Percentiles rank a stretch among this genome's conserved stretches.
Evolutionary conservation across 306 rosid genomes (phyloP).

Genomic region (Cicer bijugum): DNA sequence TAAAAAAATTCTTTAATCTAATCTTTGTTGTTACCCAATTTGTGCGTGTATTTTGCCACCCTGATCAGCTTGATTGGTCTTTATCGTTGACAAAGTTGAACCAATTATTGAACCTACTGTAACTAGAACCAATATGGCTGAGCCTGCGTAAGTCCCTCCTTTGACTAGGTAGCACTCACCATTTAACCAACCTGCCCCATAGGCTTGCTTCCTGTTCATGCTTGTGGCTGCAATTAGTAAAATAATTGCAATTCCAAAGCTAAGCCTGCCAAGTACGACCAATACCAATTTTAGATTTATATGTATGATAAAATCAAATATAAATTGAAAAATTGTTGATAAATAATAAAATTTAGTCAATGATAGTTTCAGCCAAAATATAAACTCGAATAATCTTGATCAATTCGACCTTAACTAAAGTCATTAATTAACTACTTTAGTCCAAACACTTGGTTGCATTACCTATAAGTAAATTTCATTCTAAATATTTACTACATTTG

Average conservation of each 20-base stretch:
- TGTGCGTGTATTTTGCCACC: slow-evolving; percentile 52
- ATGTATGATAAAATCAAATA: background rate
- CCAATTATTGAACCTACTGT: slow-evolving; percentile 54
- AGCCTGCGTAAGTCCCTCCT: slow-evolving; percentile 59
- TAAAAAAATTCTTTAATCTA: slow-evolving; percentile 7
- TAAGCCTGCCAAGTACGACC: slow-evolving; percentile 61
- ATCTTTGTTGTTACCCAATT: slow-evolving; percentile 42
- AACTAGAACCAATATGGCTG: slow-evolving; percentile 60
- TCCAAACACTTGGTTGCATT: no score
- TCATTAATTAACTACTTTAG: no score
- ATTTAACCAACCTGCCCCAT: slow-evolving; percentile 80
- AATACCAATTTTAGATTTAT: slow-evolving; percentile 21
- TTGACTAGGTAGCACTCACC: slow-evolving; percentile 86
- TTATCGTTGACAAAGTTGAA: slow-evolving; percentile 51
- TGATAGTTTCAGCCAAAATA: no score
- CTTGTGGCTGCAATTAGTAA: slow-evolving; percentile 66
- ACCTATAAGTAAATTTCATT: background rate
- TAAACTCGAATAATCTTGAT: no score
- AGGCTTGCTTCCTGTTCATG: slow-evolving; percentile 72
- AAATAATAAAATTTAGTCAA: no score
- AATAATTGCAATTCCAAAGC: slow-evolving; percentile 66
- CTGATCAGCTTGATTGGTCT: slow-evolving; percentile 48
- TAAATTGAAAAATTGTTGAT: no score
- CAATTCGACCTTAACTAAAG: no score
- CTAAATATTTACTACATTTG: background rate